Evolutionary conservation across 345 rosid genomes (phyloP).

Genomic region (Arabis hirsuta): DNA sequence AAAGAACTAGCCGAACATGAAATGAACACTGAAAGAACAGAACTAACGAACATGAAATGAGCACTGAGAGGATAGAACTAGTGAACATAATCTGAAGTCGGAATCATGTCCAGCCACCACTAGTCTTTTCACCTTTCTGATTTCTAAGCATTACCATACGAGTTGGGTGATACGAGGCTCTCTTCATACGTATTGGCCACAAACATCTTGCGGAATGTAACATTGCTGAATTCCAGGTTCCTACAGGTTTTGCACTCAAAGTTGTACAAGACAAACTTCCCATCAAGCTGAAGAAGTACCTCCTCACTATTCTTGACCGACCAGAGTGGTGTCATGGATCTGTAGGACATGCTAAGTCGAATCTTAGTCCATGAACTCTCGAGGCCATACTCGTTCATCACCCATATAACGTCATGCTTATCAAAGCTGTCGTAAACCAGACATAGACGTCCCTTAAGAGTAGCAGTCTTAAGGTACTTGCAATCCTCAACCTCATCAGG

Average conservation of each 20-base stretch:
- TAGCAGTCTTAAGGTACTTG: conserved; percentile 11
- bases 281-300: conserved; percentile 40
- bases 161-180: conserved; percentile 44
- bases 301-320: conserved; percentile 28
- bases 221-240: conserved; percentile 30
- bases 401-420: conserved; percentile 41
- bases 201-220: too few species aligned
- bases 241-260: conserved; percentile 13
- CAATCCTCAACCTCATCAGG: too few species aligned
- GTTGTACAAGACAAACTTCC: conserved; percentile 40
- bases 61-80: too few species aligned
- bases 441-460: conserved; percentile 36
- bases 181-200: conserved; percentile 41
- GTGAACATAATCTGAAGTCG: too few species aligned
- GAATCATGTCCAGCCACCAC: too few species aligned
- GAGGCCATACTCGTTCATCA: conserved; percentile 40
- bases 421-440: conserved; percentile 4
- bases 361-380: conserved; percentile 40
- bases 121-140: too few species aligned
- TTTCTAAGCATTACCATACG: too few species aligned
- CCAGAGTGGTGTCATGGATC: conserved; percentile 42
- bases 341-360: conserved; percentile 25
- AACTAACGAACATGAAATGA: too few species aligned
- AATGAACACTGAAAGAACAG: too few species aligned
- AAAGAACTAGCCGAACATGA: too few species aligned